These are phyloP conservation scores for Penicillium sclerotiorum DNA, from an alignment of 2,329 filamentous ascomycete genomes.

Conservation along the genomic window DNA sequence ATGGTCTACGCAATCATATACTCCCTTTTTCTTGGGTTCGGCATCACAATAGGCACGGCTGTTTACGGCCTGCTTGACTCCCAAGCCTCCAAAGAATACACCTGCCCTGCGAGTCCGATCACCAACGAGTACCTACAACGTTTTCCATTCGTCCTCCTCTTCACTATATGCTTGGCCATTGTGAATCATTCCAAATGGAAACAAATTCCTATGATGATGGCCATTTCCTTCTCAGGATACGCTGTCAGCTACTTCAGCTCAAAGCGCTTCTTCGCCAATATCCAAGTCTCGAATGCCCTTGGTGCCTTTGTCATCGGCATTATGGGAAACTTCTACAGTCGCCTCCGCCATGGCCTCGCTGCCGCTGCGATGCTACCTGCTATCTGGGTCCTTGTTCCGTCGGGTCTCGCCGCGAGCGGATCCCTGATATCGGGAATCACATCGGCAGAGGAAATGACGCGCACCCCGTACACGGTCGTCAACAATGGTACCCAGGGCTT, in stretches of 20 bases:
- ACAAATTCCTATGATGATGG: constrained; percentile 74
- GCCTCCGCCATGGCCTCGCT: constrained; percentile 72
- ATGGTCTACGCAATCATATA: constrained; percentile 77
- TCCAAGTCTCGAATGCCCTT: constrained; percentile 75
- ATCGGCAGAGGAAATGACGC: constrained; percentile 57
- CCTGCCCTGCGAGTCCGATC: constrained; percentile 53
- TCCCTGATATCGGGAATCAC: constrained; percentile 60
- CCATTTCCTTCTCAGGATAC: constrained; percentile 74
- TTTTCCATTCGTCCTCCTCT: constrained; percentile 76
- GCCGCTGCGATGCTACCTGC: constrained; percentile 84
- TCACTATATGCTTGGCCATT: constrained; percentile 70
- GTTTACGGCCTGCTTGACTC: constrained; percentile 65
- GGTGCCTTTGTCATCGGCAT: constrained; percentile 76
- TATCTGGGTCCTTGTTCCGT: constrained; percentile 72
- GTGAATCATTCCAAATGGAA: constrained; percentile 82
- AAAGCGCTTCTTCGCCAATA: constrained; percentile 67
- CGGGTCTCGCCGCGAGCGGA: constrained; percentile 60
- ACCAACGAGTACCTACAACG: constrained; percentile 50
- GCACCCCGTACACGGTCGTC: constrained; percentile 24
- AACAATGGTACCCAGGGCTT: constrained; percentile 31
- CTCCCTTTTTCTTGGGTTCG: constrained; percentile 71
- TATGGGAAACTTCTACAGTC: constrained; percentile 76
- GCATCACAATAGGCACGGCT: constrained; percentile 68
- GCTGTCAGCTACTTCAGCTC: constrained; percentile 74
- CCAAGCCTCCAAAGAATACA: constrained; percentile 53